phyloP scores from a whole-genome alignment of 2,329 filamentous ascomycete species.

The Trichoderma sp. region DNA sequence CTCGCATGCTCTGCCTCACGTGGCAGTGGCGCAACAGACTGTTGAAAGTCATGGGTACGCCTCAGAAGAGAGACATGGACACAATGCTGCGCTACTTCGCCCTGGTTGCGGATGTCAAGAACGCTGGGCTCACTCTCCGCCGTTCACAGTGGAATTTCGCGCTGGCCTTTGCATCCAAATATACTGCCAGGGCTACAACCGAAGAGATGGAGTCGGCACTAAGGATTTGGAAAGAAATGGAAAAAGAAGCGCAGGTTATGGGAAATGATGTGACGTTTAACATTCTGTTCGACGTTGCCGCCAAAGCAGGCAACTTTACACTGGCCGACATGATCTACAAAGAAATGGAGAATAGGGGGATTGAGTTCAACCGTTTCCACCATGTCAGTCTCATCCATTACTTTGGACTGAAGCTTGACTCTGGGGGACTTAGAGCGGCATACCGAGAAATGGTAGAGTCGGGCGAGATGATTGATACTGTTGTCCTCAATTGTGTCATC shows the following conservation, averaged over 20 bases:
- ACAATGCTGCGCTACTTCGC: conserved; percentile 81
- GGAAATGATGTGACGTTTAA: conserved; percentile 85
- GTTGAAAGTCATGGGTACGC: conserved; percentile 65
- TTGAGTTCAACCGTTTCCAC: conserved; percentile 73
- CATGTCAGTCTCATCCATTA: conserved; percentile 81
- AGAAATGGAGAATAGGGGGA: conserved; percentile 71
- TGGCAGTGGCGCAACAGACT: conserved; percentile 58
- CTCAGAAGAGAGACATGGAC: conserved; percentile 52
- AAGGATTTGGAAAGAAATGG: conserved; percentile 86
- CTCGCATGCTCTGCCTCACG: conserved; percentile 50
- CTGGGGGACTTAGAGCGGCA: conserved; percentile 68
- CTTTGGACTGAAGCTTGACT: conserved; percentile 72
- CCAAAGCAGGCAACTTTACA: conserved; percentile 78
- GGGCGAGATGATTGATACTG: conserved; percentile 84
- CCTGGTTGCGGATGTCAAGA: conserved; percentile 78
- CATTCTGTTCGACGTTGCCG: conserved; percentile 83
- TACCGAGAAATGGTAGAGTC: conserved; percentile 81
- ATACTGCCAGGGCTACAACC: conserved; percentile 58
- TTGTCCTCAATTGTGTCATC: conserved; percentile 84
- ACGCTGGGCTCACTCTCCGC: conserved; percentile 65
- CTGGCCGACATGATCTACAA: conserved; percentile 81
- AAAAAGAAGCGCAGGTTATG: conserved; percentile 61
- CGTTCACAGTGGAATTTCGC: conserved; percentile 78
- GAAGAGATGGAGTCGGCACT: conserved; percentile 62
- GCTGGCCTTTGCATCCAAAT: conserved; percentile 73